These are phyloP conservation scores for Dactylorhiza incarnata DNA, from an alignment of 106 monocot genomes.

Conservation along the genomic window DNA sequence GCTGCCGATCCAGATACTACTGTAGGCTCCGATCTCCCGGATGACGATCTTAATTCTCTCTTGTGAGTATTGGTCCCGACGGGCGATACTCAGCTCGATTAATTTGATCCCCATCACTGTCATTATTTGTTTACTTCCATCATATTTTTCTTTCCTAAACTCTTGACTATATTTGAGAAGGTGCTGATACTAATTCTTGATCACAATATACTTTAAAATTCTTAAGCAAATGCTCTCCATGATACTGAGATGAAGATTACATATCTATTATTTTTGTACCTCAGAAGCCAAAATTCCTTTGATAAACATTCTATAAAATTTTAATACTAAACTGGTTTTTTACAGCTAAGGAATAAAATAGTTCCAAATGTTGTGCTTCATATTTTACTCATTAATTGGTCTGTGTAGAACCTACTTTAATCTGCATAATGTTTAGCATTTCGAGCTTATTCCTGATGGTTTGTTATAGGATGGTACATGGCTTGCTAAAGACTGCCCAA, in stretches of 20 bases:
- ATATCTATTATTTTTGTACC: background rate
- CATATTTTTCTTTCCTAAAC: no score
- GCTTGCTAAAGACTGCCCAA: constrained; percentile 86
- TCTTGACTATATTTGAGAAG: no score
- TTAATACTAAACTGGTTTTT: background rate
- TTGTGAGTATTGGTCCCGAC: no score
- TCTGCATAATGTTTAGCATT: background rate
- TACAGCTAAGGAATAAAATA: background rate
- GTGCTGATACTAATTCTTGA: background rate
- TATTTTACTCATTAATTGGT: background rate
- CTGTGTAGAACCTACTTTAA: background rate
- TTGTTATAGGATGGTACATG: constrained; percentile 76
- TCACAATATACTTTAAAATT: background rate
- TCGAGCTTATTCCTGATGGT: background rate
- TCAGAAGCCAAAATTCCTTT: background rate
- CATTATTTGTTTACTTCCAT: no score
- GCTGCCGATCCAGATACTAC: no score
- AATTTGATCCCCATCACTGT: no score
- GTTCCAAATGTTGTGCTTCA: background rate
- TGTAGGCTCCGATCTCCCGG: no score
- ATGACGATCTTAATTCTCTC: no score
- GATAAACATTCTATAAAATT: background rate
- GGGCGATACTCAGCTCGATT: no score
- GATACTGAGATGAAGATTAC: background rate
- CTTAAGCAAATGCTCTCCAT: background rate